A percentile compares a stretch with the other conserved stretches of the same genome.
Conservation (phyloP, 345 rosid genomes). For the Citrus maxima region DNA sequence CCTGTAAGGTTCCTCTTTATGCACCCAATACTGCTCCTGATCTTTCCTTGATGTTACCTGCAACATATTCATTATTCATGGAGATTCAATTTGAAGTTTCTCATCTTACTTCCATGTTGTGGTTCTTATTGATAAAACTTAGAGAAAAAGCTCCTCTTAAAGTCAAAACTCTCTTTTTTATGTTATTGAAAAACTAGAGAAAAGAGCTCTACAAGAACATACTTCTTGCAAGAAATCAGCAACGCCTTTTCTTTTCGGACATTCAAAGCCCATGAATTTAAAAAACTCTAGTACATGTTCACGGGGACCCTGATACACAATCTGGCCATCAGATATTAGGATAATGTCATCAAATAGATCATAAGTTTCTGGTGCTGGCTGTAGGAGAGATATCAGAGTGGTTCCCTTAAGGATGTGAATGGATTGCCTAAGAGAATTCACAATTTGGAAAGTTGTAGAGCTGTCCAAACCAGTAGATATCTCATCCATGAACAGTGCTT, state of each 20-base stretch:
- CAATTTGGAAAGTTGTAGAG: constrained; percentile 76
- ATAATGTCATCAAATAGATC: constrained; percentile 73
- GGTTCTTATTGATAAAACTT: background rate
- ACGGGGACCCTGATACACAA: constrained; percentile 19
- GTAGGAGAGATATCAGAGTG: constrained; percentile 68
- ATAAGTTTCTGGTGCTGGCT: constrained; percentile 78
- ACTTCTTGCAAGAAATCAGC: constrained; percentile 36
- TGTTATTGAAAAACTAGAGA: too few relatives aligned
- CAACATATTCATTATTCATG: background rate
- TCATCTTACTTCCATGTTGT: background rate
- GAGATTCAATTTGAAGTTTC: background rate
- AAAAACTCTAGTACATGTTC: constrained; percentile 23
- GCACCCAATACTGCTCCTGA: constrained; percentile 38
- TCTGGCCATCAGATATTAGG: constrained; percentile 62
- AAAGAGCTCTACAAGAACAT: background rate
- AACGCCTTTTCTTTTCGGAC: constrained; percentile 27
- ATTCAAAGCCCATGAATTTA: constrained; percentile 21
- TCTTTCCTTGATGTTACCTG: constrained; percentile 50
- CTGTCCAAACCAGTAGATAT: constrained; percentile 82
- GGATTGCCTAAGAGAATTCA: constrained; percentile 59
- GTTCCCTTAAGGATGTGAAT: constrained; percentile 64
- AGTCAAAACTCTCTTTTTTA: background rate
- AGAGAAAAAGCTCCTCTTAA: background rate
- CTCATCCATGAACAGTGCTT: constrained; percentile 63
- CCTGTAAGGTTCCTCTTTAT: constrained; percentile 29